Base-by-base conservation (phyloP, 2,329 filamentous ascomycete genomes). In the Fusarium sp. region DNA sequence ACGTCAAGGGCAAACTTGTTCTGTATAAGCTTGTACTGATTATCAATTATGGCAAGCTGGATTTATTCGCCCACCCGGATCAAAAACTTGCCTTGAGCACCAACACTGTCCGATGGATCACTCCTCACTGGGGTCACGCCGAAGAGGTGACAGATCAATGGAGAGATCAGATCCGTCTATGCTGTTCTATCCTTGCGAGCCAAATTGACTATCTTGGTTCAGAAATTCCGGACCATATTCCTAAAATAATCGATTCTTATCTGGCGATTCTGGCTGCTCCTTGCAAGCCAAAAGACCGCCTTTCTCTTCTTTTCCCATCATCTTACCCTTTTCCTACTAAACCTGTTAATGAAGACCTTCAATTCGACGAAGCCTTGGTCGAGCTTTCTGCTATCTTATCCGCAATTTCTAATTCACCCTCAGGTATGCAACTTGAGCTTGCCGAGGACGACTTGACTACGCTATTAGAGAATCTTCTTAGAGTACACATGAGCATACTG, bases 1-100 rank as follows among this genome's bases (percentile, higher is more conserved):
- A 90, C 32, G 95, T 97, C 50, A 95, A 95, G 79, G 95, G 96
- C 61, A 97, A 97, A 83, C 86, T 99, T 57, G 88, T 97, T 11
- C 83, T 98, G 38, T 97, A 97, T 82, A 97, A 97, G 80, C 87
- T 99, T 40, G 89, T 98, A 20, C 85, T 99, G 41, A 95, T 99
- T 76, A 92, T 97, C 79, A 96, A 98, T 80, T 95, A 97, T 78
- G 93, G 92, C 32, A 91, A 91, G 69, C 85, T 97, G 8, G 90
- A 93, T 30, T 86, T 97, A 26, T 98, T 98, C 81, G 88, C 91
- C 13, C 86, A 91, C n/a, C 87, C 91, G 0, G 92, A 95, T 65
- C 92, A 95, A 72, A 88, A 91, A 73, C 88, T 90, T 32, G 90
- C 90, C 15, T 85, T 98, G 49, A 89, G 92, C 67, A 88, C 91